These are phyloP conservation scores for Talaromyces islandicus DNA, from an alignment of 2,329 filamentous ascomycete species.

Conservation along the genomic window DNA sequence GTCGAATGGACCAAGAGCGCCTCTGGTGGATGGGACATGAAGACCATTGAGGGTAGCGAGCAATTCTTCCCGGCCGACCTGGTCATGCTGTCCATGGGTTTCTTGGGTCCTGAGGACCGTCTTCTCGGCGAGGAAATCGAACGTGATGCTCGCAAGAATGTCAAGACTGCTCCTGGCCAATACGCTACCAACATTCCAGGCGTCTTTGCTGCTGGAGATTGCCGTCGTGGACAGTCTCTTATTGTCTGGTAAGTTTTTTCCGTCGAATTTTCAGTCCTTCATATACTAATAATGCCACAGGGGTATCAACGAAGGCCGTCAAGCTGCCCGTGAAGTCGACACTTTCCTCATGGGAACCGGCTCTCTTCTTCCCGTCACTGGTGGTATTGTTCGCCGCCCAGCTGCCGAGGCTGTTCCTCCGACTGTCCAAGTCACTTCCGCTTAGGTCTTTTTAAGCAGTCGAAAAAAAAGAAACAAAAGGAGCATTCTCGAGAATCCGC, in stretches of 20 bases:
- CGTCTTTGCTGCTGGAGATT: conserved; percentile 91
- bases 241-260: conserved; percentile 77
- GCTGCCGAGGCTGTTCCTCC: conserved; percentile 43
- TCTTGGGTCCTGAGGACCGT: conserved; percentile 86
- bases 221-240: conserved; percentile 85
- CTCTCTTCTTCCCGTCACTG: conserved; percentile 79
- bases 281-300: conserved; percentile 33
- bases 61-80: conserved; percentile 96
- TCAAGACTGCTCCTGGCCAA: conserved; percentile 84
- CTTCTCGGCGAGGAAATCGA: conserved; percentile 83
- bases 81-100: conserved; percentile 93
- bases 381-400: conserved; percentile 82
- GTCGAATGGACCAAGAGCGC: conserved; percentile 93
- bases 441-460: conserved; percentile 1
- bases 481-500: not conserved
- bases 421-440: conserved; percentile 11
- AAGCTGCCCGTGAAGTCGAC: conserved; percentile 88
- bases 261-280: not conserved
- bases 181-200: conserved; percentile 85
- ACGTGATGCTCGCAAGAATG: conserved; percentile 87
- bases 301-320: conserved; percentile 96
- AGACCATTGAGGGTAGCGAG: conserved; percentile 87
- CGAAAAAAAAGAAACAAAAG: not conserved
- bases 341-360: conserved; percentile 70
- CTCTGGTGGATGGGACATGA: conserved; percentile 95